Conservation (phyloP, 257 asterid genomes). For the Solanum lycopersicoides region DNA sequence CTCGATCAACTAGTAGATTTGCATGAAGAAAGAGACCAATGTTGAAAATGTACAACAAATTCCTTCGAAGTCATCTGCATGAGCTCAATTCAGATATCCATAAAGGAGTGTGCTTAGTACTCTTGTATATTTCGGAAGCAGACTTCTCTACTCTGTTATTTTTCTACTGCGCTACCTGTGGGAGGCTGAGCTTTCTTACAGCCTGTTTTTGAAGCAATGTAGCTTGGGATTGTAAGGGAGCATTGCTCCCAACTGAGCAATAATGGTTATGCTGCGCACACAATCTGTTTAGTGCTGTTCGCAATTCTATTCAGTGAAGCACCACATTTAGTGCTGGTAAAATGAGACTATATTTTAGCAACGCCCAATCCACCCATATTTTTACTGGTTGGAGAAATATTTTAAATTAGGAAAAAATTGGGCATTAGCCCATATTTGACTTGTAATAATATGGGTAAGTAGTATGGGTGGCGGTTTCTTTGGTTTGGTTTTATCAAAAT, state of each 20-base stretch:
- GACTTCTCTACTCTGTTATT: neutral
- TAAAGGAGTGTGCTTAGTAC: neutral
- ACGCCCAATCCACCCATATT: neutral
- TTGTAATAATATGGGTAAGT: neutral
- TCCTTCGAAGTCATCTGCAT: neutral
- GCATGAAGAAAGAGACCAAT: neutral
- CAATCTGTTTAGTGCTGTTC: neutral
- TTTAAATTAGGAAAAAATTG: neutral
- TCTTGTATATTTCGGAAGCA: neutral
- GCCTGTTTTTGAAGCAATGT: neutral
- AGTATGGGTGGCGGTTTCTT: neutral
- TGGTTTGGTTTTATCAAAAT: too few species aligned
- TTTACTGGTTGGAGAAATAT: neutral
- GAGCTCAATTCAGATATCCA: neutral
- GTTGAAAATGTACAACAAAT: neutral
- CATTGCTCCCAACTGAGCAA: neutral
- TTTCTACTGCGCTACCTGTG: neutral
- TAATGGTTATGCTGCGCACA: neutral
- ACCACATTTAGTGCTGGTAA: neutral
- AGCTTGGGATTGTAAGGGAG: neutral
- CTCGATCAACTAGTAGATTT: neutral
- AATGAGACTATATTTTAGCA: neutral
- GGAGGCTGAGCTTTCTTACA: neutral
- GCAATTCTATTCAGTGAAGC: neutral
- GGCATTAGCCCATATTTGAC: neutral